Evolutionary conservation across 495 filamentous ascomycete species (phyloP), one percentile per base, ranked within the genome.

Genomic region (Talaromyces stipitatus): DNA sequence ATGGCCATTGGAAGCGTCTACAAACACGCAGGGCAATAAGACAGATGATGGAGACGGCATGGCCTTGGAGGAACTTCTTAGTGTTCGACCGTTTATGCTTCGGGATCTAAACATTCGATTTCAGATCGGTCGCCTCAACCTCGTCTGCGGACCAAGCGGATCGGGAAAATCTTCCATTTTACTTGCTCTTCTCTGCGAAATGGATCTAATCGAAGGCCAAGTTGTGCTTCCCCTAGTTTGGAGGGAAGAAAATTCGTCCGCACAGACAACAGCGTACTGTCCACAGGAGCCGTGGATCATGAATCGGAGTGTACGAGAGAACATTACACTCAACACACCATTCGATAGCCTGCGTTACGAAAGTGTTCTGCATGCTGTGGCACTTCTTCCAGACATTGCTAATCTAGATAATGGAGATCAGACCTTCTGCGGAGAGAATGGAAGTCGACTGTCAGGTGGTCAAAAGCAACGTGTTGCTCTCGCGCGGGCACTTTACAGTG

Each of bases 381-480:
- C 87, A 12, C 66, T 95, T 46, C 81, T 90, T 63, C 83, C 86
- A 54, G 90, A 95, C 63, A 72, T 95, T 24, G 83, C 92, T 57
- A 90, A 92, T 20, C 77, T 95, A 10, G 89, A 91, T 65, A 78
- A 78, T 57, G 90, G 90, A 10, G 90, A 95, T 58, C 78, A 89
- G 68, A 94, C 90, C 0, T 71, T 92, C 9, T 90, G 92, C 16
- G 90, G 90, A 33, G 90, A 95, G 67, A 92, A 92, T 64, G 90
- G 90, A 22, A 90, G 92, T 54, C 86, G 88, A 0, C 78, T 95
- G 9, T 95, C 90, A 20, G 90, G 90, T 36, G 89, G 89, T 4
- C 89, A 95, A 66, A 95, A 95, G 67, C 89, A 95, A 67, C 47
- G 47, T 26, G 14, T 51, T 28, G 33, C 47, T 6, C 16, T 51